Conservation (phyloP, 768 basidiomycete genomes). For the Exidia glandulosa region DNA sequence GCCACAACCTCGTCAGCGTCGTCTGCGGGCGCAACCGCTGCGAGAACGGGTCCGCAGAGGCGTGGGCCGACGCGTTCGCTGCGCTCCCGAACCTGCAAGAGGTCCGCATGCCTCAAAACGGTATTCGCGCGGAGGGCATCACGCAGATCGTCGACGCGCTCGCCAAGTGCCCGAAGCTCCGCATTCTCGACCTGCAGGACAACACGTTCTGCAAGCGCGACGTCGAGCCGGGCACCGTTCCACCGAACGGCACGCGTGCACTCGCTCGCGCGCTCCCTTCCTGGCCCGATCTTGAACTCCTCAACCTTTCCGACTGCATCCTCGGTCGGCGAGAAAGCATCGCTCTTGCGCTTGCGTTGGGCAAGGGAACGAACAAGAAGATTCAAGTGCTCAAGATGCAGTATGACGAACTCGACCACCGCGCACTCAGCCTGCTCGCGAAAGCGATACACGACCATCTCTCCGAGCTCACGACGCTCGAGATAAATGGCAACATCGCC, state of each 20-base stretch:
- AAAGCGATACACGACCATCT: slow-evolving; percentile 52
- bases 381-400: slow-evolving; percentile 73
- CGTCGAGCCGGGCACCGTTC: slow-evolving; percentile 38
- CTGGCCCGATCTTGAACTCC: slow-evolving; percentile 62
- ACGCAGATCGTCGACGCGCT: slow-evolving; percentile 67
- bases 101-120: slow-evolving; percentile 95
- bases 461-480: slow-evolving; percentile 50
- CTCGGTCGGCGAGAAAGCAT: slow-evolving; percentile 75
- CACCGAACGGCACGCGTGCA: slow-evolving; percentile 41
- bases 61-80: slow-evolving; percentile 82
- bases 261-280: slow-evolving; percentile 52
- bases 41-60: slow-evolving; percentile 74
- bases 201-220: slow-evolving; percentile 28
- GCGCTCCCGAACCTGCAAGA: slow-evolving; percentile 73
- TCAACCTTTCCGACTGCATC: slow-evolving; percentile 89
- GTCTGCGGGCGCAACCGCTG: slow-evolving; percentile 95
- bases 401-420: slow-evolving; percentile 79
- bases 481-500: slow-evolving; percentile 69
- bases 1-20: slow-evolving; percentile 60
- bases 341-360: slow-evolving; percentile 47
- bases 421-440: slow-evolving; percentile 58
- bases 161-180: slow-evolving; percentile 49
- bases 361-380: slow-evolving; percentile 58
- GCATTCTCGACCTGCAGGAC: slow-evolving; percentile 85
- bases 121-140: slow-evolving; percentile 89